Conservation (phyloP, 176 grass and related monocot genomes). For the Puya raimondii region DNA sequence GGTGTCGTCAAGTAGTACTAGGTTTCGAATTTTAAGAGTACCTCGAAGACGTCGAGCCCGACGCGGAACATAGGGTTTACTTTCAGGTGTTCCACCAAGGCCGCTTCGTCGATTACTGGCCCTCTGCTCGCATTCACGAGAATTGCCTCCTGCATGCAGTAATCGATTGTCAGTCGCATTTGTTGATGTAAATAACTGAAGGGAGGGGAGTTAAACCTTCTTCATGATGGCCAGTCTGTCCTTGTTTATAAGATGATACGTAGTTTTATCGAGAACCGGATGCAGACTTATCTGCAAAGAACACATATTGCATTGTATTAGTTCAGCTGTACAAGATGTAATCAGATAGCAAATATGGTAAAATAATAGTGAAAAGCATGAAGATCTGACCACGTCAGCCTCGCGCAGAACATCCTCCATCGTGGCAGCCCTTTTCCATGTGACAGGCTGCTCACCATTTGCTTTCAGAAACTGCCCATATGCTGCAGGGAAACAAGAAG, state of each 20-base stretch:
- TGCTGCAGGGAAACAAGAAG: slow-evolving; percentile 28
- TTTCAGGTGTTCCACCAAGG: slow-evolving; percentile 80
- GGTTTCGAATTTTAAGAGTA: slow-evolving; percentile 2
- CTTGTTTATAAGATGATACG: slow-evolving; percentile 95
- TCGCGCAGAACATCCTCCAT: slow-evolving; percentile 96
- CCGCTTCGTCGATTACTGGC: slow-evolving; percentile 73
- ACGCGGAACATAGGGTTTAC: slow-evolving; percentile 90
- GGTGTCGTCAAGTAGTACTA: not conserved
- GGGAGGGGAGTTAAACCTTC: slow-evolving; percentile 35
- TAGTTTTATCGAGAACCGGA: slow-evolving; percentile 91
- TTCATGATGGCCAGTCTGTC: slow-evolving; percentile 91
- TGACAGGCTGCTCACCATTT: slow-evolving; percentile 78
- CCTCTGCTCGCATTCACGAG: slow-evolving; percentile 89
- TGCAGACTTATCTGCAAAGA: slow-evolving; percentile 76
- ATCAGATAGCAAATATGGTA: not conserved
- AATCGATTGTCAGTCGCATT: not conserved
- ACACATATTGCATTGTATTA: not conserved
- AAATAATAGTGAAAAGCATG: not conserved
- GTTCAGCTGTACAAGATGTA: not conserved
- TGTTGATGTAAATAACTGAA: not conserved
- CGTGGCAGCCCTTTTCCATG: slow-evolving; percentile 87
- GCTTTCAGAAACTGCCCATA: slow-evolving; percentile 84
- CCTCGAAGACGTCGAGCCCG: slow-evolving; percentile 90
- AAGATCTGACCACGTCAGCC: slow-evolving; percentile 68
- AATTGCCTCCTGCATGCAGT: slow-evolving; percentile 58